Conservation (phyloP, 257 asterid species). For the Echites panduratus region DNA sequence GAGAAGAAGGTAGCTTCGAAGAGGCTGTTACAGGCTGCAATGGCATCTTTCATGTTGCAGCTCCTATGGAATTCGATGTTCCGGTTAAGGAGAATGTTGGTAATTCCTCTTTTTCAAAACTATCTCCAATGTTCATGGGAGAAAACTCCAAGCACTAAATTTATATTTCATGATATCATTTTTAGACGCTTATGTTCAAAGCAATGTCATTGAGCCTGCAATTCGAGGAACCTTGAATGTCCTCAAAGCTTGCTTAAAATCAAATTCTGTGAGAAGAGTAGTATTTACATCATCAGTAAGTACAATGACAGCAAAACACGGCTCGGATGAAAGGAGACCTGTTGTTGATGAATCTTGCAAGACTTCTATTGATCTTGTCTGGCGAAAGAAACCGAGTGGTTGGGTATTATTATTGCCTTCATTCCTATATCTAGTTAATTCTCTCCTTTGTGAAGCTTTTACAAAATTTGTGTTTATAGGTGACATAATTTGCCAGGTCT, state of each 20-base stretch:
- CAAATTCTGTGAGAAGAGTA: constrained; percentile 40
- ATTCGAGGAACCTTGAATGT: constrained; percentile 59
- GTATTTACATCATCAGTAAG: constrained; percentile 78
- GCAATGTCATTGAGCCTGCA: constrained; percentile 55
- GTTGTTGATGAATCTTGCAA: constrained; percentile 73
- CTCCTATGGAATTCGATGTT: constrained; percentile 67
- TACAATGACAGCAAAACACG: constrained; percentile 72
- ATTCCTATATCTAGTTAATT: background rate
- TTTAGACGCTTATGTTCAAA: constrained; percentile 46
- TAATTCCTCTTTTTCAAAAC: constrained; percentile 15
- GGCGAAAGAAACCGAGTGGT: constrained; percentile 65
- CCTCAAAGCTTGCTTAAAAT: constrained; percentile 58
- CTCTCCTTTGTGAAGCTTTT: background rate
- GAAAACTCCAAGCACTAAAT: background rate
- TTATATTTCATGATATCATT: constrained; percentile 7
- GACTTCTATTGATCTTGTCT: constrained; percentile 36
- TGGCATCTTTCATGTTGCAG: constrained; percentile 87
- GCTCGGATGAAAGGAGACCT: constrained; percentile 44
- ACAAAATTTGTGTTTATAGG: background rate
- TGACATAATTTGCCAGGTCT: constrained; percentile 38
- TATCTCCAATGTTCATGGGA: background rate
- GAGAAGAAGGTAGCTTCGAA: constrained; percentile 79
- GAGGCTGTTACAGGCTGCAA: constrained; percentile 69
- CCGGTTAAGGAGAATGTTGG: constrained; percentile 42
- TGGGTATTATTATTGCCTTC: constrained; percentile 46